Evolutionary conservation across 2,329 filamentous ascomycete species (phyloP).

Genomic region (Paradendryphiella salina): DNA sequence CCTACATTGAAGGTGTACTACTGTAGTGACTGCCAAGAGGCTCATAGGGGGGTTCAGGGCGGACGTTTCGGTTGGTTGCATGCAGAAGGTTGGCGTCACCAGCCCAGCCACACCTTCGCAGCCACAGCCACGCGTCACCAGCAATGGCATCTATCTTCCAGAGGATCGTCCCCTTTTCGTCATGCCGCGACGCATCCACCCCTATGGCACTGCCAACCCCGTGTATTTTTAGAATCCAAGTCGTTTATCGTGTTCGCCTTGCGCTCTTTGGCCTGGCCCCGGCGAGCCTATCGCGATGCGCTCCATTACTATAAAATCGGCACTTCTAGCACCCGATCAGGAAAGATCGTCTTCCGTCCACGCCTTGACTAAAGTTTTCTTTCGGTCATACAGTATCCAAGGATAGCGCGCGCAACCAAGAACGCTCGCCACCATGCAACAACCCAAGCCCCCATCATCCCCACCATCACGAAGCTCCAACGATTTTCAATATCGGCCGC

Average conservation of each 20-base stretch:
- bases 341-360: conserved; percentile 9
- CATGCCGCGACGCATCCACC: background rate
- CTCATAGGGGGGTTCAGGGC: background rate
- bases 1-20: no score
- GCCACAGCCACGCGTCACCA: conserved; percentile 15
- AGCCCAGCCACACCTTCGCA: conserved; percentile 11
- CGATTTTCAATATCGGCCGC: conserved; percentile 10
- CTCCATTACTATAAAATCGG: conserved; percentile 5
- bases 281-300: conserved; percentile 8
- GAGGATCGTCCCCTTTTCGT: background rate
- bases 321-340: conserved; percentile 10
- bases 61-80: background rate
- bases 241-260: conserved; percentile 1
- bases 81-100: conserved; percentile 11
- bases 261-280: background rate
- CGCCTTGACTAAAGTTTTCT: conserved; percentile 13
- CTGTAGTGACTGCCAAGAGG: background rate
- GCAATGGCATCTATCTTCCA: background rate
- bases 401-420: conserved; percentile 10
- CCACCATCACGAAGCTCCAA: background rate
- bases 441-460: background rate
- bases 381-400: conserved; percentile 11
- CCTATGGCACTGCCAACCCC: background rate
- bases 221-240: conserved; percentile 10
- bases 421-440: conserved; percentile 12